These are phyloP conservation scores for Nakazawaea molendinolei DNA, from an alignment of 805 yeast species.

Conservation along the genomic window DNA sequence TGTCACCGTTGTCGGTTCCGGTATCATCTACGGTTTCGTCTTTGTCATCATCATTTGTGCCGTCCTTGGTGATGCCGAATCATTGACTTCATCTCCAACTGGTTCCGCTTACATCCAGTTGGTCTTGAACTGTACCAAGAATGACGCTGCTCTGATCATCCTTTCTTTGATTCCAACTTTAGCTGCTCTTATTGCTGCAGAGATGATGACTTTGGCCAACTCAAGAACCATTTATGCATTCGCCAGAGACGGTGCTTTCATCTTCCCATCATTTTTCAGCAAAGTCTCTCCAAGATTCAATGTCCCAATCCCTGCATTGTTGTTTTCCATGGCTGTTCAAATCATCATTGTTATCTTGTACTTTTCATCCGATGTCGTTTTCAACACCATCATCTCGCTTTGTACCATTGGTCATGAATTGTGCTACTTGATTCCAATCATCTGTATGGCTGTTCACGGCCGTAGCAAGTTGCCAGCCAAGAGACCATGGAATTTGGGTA, in stretches of 20 bases:
- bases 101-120: conserved; percentile 22
- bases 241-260: conserved; percentile 28
- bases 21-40: conserved; percentile 24
- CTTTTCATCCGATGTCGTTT: conserved; percentile 24
- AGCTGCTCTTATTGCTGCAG: conserved; percentile 20
- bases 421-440: conserved; percentile 26
- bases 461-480: conserved; percentile 16
- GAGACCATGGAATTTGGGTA: conserved; percentile 22
- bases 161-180: conserved; percentile 19
- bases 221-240: conserved; percentile 28
- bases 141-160: conserved; percentile 22
- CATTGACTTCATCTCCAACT: conserved; percentile 15
- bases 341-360: conserved; percentile 24
- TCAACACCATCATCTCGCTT: conserved; percentile 27
- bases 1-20: conserved; percentile 22
- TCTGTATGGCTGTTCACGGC: conserved; percentile 18
- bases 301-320: conserved; percentile 23
- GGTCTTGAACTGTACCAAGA: conserved; percentile 20
- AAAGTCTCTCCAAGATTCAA: conserved; percentile 19
- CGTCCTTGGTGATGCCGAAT: conserved; percentile 17
- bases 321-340: conserved; percentile 20
- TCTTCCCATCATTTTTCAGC: conserved; percentile 24
- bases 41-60: conserved; percentile 26
- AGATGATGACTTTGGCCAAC: conserved; percentile 25
- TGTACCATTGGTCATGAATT: conserved; percentile 25